phyloP scores from a whole-genome alignment of 2,329 filamentous ascomycete species.

The Penicillium sp. region DNA sequence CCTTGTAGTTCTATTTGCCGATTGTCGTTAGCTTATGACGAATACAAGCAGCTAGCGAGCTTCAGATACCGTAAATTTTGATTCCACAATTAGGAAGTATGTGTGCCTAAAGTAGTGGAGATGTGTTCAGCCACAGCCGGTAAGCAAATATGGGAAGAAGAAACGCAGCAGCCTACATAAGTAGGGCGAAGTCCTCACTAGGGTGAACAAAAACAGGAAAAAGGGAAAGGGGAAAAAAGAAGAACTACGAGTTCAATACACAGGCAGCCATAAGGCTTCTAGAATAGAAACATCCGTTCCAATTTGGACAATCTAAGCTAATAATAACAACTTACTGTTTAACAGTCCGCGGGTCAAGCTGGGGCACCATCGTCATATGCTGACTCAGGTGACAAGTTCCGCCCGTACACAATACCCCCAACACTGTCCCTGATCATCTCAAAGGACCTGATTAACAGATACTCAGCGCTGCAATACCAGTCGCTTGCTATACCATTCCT shows the following conservation, averaged over 20 bases:
- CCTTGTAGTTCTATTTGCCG: conserved; percentile 11
- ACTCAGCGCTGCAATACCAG: not conserved
- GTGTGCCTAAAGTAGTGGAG: not conserved
- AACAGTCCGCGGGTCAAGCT: too few relatives aligned
- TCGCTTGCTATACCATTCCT: not conserved
- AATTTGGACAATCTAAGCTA: not conserved
- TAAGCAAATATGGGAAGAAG: not conserved
- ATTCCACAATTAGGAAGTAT: not conserved
- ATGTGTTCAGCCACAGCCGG: not conserved
- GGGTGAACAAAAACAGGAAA: not conserved
- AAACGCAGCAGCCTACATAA: conserved; percentile 3
- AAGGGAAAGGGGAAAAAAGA: not conserved
- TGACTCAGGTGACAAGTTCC: conserved; percentile 9
- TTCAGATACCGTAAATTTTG: not conserved
- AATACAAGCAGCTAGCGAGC: not conserved
- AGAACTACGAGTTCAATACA: not conserved
- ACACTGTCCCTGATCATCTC: not conserved
- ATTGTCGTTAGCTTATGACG: not conserved
- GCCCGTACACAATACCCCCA: conserved; percentile 2
- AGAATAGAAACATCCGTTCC: not conserved
- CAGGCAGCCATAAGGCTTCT: not conserved
- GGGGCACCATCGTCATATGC: conserved; percentile 7
- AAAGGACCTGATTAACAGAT: not conserved
- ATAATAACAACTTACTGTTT: not conserved
- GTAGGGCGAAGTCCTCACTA: not conserved